Conservation (phyloP, 2,329 filamentous ascomycete genomes). For the Hymenoscyphus infarciens region DNA sequence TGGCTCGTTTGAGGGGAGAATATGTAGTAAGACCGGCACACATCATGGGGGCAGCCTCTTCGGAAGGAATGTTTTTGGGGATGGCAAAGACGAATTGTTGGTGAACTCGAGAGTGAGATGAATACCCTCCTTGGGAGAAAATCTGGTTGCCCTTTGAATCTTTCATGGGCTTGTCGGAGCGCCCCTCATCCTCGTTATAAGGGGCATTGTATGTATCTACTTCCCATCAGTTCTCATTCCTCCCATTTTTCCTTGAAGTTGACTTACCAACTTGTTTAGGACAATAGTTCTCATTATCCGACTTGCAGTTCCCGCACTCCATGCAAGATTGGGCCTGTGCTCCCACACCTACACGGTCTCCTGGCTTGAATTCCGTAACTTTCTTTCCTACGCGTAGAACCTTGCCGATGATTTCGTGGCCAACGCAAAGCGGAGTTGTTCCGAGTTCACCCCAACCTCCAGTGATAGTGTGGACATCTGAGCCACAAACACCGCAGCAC, state of each 20-base stretch:
- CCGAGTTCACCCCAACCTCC: slow-evolving; percentile 43
- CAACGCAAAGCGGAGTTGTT: slow-evolving; percentile 35
- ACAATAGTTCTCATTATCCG: slow-evolving; percentile 29
- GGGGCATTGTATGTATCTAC: slow-evolving; percentile 23
- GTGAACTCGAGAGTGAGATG: slow-evolving; percentile 45
- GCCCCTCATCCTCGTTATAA: slow-evolving; percentile 26
- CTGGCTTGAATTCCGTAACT: slow-evolving; percentile 52
- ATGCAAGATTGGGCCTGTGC: slow-evolving; percentile 50
- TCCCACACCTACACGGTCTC: slow-evolving; percentile 50
- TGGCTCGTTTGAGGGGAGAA: slow-evolving; percentile 47
- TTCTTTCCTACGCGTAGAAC: slow-evolving; percentile 51
- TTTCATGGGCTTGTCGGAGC: slow-evolving; percentile 23
- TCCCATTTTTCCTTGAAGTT: background rate
- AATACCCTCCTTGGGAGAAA: slow-evolving; percentile 29
- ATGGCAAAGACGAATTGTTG: slow-evolving; percentile 58
- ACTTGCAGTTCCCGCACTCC: slow-evolving; percentile 38
- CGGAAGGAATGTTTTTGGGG: slow-evolving; percentile 48
- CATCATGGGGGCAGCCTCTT: slow-evolving; percentile 61
- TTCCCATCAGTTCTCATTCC: background rate
- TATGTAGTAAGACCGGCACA: slow-evolving; percentile 70
- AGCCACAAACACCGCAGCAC: slow-evolving; percentile 71
- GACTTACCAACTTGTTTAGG: slow-evolving; percentile 23
- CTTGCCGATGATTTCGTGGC: slow-evolving; percentile 48
- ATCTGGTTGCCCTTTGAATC: slow-evolving; percentile 24
- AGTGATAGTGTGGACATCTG: slow-evolving; percentile 66